Percentiles rank a stretch among this genome's conserved stretches.
phyloP scores from a whole-genome alignment of 1,284 basidiomycete genomes.

The Fomes fomentarius region DNA sequence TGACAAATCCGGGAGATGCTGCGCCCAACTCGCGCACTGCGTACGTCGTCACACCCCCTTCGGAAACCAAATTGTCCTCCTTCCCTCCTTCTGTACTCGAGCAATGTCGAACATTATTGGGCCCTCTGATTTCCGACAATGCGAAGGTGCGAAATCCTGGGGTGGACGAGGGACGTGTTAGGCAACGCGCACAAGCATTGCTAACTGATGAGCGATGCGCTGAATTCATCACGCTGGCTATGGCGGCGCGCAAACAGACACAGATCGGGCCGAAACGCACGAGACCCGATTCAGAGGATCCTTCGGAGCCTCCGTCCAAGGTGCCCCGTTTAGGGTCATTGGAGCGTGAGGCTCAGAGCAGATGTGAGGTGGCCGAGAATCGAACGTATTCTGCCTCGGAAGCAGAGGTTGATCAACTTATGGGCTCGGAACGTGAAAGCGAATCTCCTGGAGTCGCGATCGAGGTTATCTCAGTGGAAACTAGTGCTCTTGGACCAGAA shows the following conservation, averaged over 20 bases:
- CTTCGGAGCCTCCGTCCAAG: slow-evolving; percentile 1
- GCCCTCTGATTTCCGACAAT: slow-evolving; percentile 29
- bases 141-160: slow-evolving; percentile 28
- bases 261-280: slow-evolving; percentile 4
- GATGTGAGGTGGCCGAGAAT: not conserved
- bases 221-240: slow-evolving; percentile 28
- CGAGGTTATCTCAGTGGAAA: not conserved
- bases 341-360: not conserved
- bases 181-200: slow-evolving; percentile 18
- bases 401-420: not conserved
- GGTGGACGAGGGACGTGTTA: slow-evolving; percentile 21
- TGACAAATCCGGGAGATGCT: not conserved
- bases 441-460: not conserved
- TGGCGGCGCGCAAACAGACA: slow-evolving; percentile 25
- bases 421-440: not conserved
- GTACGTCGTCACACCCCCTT: not conserved
- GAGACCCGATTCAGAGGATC: not conserved
- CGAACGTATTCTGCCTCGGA: not conserved
- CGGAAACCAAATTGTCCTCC: not conserved
- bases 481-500: not conserved
- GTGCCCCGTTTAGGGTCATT: not conserved
- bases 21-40: not conserved
- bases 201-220: slow-evolving; percentile 30
- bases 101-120: slow-evolving; percentile 23
- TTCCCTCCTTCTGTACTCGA: slow-evolving; percentile 8